Evolutionary conservation across 2,329 filamentous ascomycete species (phyloP).

Genomic region (Aureobasidium vineae): DNA sequence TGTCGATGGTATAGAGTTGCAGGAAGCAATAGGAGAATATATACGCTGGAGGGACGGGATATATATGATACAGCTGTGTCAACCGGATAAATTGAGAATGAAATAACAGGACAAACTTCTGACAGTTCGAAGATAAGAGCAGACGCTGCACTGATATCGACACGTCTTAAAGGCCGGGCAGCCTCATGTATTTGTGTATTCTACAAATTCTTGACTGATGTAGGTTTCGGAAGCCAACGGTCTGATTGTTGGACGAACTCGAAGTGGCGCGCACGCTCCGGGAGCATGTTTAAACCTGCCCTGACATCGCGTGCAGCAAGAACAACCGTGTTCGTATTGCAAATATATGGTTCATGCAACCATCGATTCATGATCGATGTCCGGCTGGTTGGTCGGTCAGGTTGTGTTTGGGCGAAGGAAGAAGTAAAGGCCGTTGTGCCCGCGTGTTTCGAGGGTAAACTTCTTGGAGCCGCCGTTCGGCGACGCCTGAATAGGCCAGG

Average conservation of each 20-base stretch:
- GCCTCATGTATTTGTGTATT: constrained; percentile 23
- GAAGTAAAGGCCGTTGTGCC: neutral
- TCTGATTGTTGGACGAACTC: constrained; percentile 6
- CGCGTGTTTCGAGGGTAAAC: constrained; percentile 13
- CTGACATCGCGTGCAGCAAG: neutral
- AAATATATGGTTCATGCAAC: constrained; percentile 4
- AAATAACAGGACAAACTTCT: constrained; percentile 14
- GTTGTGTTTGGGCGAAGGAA: constrained; percentile 1
- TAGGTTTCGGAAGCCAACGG: constrained; percentile 22
- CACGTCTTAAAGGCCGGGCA: neutral
- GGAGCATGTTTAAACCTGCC: constrained; percentile 5
- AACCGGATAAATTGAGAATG: neutral
- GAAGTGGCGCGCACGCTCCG: neutral
- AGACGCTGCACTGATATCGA: neutral
- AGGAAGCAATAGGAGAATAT: neutral
- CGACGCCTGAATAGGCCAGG: constrained; percentile 1
- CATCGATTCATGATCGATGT: neutral
- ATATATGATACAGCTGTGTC: constrained; percentile 9
- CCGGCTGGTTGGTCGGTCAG: neutral
- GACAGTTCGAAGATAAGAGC: constrained; percentile 8
- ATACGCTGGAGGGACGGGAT: neutral
- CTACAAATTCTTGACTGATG: neutral
- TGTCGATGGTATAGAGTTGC: neutral
- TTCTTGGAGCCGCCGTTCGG: constrained; percentile 9
- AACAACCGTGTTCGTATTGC: constrained; percentile 1